Conservation (phyloP, 169 alveolate genomes). For the Plasmodium vinckei region DNA sequence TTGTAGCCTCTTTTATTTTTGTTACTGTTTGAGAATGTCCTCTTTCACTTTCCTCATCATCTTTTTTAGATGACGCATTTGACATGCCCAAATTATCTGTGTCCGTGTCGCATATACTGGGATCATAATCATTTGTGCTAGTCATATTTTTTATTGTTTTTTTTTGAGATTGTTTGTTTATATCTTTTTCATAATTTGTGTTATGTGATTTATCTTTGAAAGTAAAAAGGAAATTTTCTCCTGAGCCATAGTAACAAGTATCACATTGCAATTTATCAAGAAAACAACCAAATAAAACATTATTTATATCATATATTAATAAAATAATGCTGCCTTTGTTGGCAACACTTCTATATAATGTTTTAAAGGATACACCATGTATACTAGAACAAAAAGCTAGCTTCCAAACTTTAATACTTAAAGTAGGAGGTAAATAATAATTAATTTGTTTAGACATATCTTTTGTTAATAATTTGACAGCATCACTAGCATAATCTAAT, state of each 20-base stretch:
- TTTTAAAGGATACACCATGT: conserved; percentile 83
- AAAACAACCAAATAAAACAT: conserved; percentile 90
- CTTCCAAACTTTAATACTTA: conserved; percentile 86
- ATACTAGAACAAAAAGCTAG: conserved; percentile 80
- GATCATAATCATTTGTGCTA: background rate
- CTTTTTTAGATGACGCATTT: background rate
- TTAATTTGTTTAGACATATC: conserved; percentile 81
- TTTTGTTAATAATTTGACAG: conserved; percentile 73
- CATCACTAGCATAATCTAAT: conserved; percentile 49
- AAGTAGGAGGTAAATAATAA: conserved; percentile 82
- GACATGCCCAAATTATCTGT: background rate
- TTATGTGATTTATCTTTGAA: conserved; percentile 52
- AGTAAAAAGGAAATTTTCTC: conserved; percentile 88
- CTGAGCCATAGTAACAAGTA: conserved; percentile 88
- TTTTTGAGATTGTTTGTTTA: too few species aligned
- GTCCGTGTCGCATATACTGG: background rate
- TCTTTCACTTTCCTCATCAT: too few species aligned
- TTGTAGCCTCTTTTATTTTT: background rate
- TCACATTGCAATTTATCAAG: conserved; percentile 83
- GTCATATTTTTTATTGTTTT: conserved; percentile 4
- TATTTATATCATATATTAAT: conserved; percentile 86
- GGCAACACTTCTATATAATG: conserved; percentile 86
- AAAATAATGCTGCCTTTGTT: conserved; percentile 86
- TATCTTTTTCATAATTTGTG: too few species aligned
- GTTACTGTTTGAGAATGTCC: too few species aligned